phyloP scores from a whole-genome alignment of 192 early-diverging fungal species.

The Backusella australiensis region DNA sequence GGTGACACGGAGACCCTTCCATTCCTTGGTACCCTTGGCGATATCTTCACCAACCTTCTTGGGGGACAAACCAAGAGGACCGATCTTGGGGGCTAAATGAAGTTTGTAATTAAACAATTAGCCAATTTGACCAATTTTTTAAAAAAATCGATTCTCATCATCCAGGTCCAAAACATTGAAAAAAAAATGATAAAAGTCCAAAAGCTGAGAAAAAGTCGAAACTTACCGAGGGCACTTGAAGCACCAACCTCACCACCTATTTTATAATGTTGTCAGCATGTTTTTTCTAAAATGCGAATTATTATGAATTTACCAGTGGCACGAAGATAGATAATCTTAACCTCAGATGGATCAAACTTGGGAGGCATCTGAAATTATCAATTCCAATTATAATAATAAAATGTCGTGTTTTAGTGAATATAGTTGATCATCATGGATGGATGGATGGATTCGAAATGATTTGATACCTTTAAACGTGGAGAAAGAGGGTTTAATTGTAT shows the following conservation, averaged over 20 bases:
- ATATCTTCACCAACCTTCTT: constrained; percentile 99
- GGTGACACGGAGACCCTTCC: constrained; percentile 98
- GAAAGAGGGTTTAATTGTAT: constrained; percentile 9
- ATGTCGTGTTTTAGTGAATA: constrained; percentile 3
- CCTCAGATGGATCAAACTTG: constrained; percentile 82
- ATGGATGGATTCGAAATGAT: constrained; percentile 27
- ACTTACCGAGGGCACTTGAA: constrained; percentile 76
- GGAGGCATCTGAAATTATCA: constrained; percentile 53
- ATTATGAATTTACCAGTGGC: constrained; percentile 62
- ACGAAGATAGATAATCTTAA: constrained; percentile 88
- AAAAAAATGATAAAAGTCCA: not conserved
- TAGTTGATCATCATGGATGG: constrained; percentile 28
- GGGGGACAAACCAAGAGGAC: constrained; percentile 98
- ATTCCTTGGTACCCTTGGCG: constrained; percentile 98
- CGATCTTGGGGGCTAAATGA: constrained; percentile 90
- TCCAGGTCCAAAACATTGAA: not conserved
- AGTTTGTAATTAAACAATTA: no score
- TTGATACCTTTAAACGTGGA: constrained; percentile 13
- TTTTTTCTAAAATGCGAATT: not conserved
- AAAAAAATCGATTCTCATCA: not conserved
- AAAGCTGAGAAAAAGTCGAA: not conserved
- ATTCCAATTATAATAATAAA: not conserved
- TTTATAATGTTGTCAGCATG: not conserved
- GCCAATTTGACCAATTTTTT: not conserved
- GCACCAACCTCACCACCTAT: constrained; percentile 74